Base-by-base conservation (phyloP, 2,329 filamentous ascomycete species). In the Phyllosticta citriasiana region DNA sequence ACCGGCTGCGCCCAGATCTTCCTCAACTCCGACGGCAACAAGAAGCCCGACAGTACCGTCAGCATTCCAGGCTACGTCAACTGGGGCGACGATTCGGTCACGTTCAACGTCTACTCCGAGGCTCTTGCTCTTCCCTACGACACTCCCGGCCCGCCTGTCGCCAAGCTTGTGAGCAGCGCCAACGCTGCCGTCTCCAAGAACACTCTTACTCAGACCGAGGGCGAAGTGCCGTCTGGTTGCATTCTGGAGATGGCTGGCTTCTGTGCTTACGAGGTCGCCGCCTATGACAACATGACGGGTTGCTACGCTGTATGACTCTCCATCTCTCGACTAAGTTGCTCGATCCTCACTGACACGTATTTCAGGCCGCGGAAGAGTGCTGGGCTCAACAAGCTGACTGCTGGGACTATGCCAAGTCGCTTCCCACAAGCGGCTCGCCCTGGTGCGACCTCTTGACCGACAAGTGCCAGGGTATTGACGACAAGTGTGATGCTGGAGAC, bases 1-100 rank as follows among this genome's bases (percentile, higher is more conserved):
- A 76, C 82, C 57, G 84, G 86, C 57, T 91, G 88, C 70, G 86
- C 86, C 1, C 88, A 91, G 72, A 77, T 91, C 64, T 88, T 83
- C 69, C 72, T 91, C 55, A 68, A 83, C 30, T 79, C 79, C 55
- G 70, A 73, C 1, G 80, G 77, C 6, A 72, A 76, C 57, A 74
- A 83, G 0, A 71, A 77, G 1, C 74, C 82, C 6, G 82, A 83
- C 0, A 64, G 72, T 61, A 81, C 79, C 2, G 84, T 87, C 62
- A 79, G 77, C 58, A 90, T 91, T 63, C 88, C 87, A 0, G 87
- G 87, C 7, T 80, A 89, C 66, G 79, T 89, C 59, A 71, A 79
- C 57, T 72, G 77, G 14, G 75, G 74, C 55, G 79, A 86, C 26
- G 76, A 80, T 0, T 80, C 81, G 14, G 78, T 89, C 62, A 79